These are phyloP conservation scores for Globisporangium uncinulatum DNA, from an alignment of 352 stramenopile genomes.

Conservation along the genomic window DNA sequence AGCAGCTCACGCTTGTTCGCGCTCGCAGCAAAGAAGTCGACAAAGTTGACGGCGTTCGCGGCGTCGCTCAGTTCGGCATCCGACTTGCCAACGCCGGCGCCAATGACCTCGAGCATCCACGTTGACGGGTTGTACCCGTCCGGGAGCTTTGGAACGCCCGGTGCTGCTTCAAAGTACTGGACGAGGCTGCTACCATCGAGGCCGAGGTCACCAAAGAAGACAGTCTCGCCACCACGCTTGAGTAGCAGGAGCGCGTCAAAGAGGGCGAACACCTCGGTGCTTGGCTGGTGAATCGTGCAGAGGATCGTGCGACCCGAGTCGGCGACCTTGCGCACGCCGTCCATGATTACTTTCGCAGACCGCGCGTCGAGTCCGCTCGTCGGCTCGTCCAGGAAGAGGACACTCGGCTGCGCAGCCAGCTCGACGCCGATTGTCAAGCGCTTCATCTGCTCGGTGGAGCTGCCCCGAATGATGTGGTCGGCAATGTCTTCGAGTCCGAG, in stretches of 20 bases:
- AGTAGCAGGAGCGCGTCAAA: constrained; percentile 75
- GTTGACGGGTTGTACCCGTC: constrained; percentile 1
- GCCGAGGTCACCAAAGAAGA: constrained; percentile 31
- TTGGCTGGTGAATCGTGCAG: constrained; percentile 87
- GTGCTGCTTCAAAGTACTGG: constrained; percentile 25
- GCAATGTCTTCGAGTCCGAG: constrained; percentile 34
- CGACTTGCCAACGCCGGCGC: neutral
- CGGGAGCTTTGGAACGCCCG: constrained; percentile 23
- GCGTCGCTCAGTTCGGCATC: neutral
- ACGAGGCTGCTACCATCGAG: constrained; percentile 14
- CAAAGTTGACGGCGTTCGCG: neutral
- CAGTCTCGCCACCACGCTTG: constrained; percentile 24
- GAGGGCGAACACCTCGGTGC: constrained; percentile 64
- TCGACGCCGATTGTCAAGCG: constrained; percentile 73
- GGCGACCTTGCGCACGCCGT: constrained; percentile 30
- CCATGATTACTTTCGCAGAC: constrained; percentile 48
- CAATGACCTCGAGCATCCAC: constrained; percentile 3
- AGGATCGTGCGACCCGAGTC: constrained; percentile 19
- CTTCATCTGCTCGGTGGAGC: constrained; percentile 27
- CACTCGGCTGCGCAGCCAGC: constrained; percentile 56
- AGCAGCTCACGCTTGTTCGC: neutral
- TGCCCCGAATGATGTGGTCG: constrained; percentile 20
- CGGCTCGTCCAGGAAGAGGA: constrained; percentile 67
- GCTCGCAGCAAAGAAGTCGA: neutral
- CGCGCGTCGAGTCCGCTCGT: constrained; percentile 39